phyloP scores from a whole-genome alignment of 2,329 filamentous ascomycete species.

The Penicillium digitatum region DNA sequence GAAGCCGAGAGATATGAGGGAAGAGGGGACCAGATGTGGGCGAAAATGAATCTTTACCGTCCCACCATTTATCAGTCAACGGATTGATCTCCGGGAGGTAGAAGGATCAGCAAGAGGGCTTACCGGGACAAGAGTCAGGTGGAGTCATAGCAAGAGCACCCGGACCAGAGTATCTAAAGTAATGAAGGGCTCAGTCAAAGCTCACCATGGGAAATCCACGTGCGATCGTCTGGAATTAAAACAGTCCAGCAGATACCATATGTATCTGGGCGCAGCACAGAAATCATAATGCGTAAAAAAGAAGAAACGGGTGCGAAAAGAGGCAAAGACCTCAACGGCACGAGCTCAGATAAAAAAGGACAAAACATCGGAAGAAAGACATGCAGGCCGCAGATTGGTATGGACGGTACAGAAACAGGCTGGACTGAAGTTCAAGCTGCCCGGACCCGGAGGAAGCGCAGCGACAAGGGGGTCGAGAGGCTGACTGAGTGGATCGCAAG shows the following conservation, averaged over 20 bases:
- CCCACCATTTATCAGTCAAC: slow-evolving; percentile 21
- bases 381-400: slow-evolving; percentile 30
- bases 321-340: slow-evolving; percentile 14
- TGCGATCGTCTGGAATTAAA: slow-evolving; percentile 12
- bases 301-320: slow-evolving; percentile 17
- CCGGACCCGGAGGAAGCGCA: slow-evolving; percentile 30
- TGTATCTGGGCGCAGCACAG: slow-evolving; percentile 9
- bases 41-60: slow-evolving; percentile 32
- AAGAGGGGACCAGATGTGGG: slow-evolving; percentile 33
- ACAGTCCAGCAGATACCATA: slow-evolving; percentile 7
- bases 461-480: slow-evolving; percentile 31
- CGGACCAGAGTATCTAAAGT: slow-evolving; percentile 49
- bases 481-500: slow-evolving; percentile 31
- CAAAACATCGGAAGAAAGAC: slow-evolving; percentile 26
- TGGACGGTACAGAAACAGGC: slow-evolving; percentile 27
- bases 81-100: background rate
- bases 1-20: slow-evolving; percentile 30
- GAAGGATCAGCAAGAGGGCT: slow-evolving; percentile 33
- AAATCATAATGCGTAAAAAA: slow-evolving; percentile 21
- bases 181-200: slow-evolving; percentile 22
- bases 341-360: slow-evolving; percentile 16
- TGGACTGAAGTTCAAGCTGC: slow-evolving; percentile 30
- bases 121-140: slow-evolving; percentile 54
- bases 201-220: slow-evolving; percentile 13
- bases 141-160: slow-evolving; percentile 50